phyloP scores from a whole-genome alignment of 2,329 filamentous ascomycete species.

The Fusarium fracticaudum region DNA sequence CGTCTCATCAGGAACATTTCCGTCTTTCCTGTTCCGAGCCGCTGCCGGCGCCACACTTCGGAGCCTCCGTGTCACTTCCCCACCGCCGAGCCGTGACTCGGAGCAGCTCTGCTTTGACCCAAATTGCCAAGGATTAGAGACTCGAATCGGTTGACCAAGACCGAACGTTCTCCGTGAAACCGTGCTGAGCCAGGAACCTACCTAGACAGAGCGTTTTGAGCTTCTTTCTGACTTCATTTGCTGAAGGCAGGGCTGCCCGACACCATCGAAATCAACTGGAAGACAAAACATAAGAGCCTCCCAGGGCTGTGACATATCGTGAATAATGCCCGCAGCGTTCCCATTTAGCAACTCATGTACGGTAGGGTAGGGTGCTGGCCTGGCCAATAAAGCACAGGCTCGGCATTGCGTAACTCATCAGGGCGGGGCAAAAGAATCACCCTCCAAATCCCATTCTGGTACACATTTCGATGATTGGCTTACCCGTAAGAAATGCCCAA shows the following conservation, averaged over 20 bases:
- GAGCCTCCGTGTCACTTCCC: conserved; percentile 25
- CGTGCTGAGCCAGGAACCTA: not conserved
- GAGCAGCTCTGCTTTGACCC: conserved; percentile 5
- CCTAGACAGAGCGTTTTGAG: not conserved
- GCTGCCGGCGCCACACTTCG: conserved; percentile 23
- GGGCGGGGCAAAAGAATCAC: conserved; percentile 18
- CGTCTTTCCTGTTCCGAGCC: conserved; percentile 7
- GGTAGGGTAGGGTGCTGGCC: not conserved
- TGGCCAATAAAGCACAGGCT: conserved; percentile 17
- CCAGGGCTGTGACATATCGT: not conserved
- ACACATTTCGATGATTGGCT: conserved; percentile 8
- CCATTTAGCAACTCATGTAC: not conserved
- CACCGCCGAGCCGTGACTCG: conserved; percentile 24
- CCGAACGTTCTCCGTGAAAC: conserved; percentile 9
- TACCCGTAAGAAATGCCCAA: conserved; percentile 8
- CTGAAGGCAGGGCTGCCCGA: not conserved
- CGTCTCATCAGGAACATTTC: not conserved
- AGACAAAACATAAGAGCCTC: not conserved
- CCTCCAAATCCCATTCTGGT: not conserved
- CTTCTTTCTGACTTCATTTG: not conserved
- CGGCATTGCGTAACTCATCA: conserved; percentile 15
- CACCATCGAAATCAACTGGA: not conserved
- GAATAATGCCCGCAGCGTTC: not conserved
- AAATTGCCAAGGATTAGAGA: conserved; percentile 16
- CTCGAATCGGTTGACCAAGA: not conserved